A percentile compares a stretch with the other conserved stretches of the same genome.
Evolutionary conservation across 345 rosid genomes (phyloP).

Genomic region (Iberis pinnata): DNA sequence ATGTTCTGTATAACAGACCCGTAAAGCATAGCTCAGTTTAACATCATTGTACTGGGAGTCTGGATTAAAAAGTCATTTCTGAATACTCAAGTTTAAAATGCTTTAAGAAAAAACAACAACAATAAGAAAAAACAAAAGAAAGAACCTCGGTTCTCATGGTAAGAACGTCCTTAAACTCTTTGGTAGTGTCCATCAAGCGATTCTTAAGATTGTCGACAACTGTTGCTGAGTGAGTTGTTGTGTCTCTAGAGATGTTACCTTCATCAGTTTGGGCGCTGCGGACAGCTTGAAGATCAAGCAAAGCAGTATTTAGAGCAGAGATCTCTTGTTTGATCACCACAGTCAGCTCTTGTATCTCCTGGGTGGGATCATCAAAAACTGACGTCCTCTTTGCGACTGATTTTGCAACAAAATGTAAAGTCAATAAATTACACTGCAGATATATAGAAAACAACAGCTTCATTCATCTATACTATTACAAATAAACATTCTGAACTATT

Average conservation of each 20-base stretch:
- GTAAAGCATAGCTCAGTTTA: constrained; percentile 7
- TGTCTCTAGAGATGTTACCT: constrained; percentile 54
- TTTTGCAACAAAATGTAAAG: constrained; percentile 1
- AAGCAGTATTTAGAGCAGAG: constrained; percentile 66
- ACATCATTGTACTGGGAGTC: neutral
- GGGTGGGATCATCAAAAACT: constrained; percentile 75
- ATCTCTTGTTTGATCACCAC: constrained; percentile 76
- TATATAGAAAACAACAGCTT: neutral
- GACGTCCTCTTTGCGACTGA: constrained; percentile 83
- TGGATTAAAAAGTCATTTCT: neutral
- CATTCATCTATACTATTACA: constrained; percentile 4
- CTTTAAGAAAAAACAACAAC: neutral
- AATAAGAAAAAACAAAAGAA: constrained; percentile 19
- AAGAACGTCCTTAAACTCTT: constrained; percentile 81
- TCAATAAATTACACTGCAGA: neutral
- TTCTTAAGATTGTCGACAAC: constrained; percentile 73
- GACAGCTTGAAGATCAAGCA: constrained; percentile 63
- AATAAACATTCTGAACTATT: neutral
- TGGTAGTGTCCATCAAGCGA: constrained; percentile 71
- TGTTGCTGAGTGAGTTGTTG: constrained; percentile 61
- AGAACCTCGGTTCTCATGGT: constrained; percentile 77
- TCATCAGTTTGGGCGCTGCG: constrained; percentile 55
- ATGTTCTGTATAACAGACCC: constrained; percentile 46
- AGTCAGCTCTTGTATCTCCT: constrained; percentile 78
- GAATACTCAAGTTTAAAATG: too few relatives aligned